phyloP scores from a whole-genome alignment of 1,139 yeast species.

The Saccharomycopsis hybrid region DNA sequence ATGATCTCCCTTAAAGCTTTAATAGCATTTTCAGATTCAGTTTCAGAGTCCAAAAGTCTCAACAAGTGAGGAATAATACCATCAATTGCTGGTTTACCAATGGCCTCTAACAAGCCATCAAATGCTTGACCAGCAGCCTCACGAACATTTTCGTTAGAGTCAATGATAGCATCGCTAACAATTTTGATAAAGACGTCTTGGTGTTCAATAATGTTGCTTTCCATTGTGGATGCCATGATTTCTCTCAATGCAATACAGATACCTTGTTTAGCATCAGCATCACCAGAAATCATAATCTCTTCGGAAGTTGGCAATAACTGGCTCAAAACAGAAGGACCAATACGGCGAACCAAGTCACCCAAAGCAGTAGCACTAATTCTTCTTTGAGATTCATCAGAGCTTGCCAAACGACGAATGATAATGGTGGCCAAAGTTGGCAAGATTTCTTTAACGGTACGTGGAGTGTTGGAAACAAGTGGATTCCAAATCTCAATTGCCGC shows the following conservation, averaged over 20 bases:
- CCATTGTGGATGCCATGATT: slow-evolving; percentile 68
- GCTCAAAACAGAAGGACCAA: slow-evolving; percentile 82
- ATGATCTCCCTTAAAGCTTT: slow-evolving; percentile 87
- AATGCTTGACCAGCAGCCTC: slow-evolving; percentile 90
- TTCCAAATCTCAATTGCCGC: slow-evolving; percentile 98
- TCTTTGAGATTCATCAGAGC: slow-evolving; percentile 71
- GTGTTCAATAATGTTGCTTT: slow-evolving; percentile 55
- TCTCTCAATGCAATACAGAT: slow-evolving; percentile 91
- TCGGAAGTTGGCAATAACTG: slow-evolving; percentile 83
- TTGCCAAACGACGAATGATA: slow-evolving; percentile 77
- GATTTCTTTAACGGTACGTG: slow-evolving; percentile 90
- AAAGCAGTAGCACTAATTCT: slow-evolving; percentile 88
- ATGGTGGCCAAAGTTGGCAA: slow-evolving; percentile 76
- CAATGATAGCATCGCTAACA: slow-evolving; percentile 74
- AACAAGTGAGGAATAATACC: slow-evolving; percentile 82
- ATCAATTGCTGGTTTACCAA: slow-evolving; percentile 84
- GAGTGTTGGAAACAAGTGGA: slow-evolving; percentile 92
- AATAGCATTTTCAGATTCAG: slow-evolving; percentile 66
- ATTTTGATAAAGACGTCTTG: slow-evolving; percentile 68
- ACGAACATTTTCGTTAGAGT: slow-evolving; percentile 66
- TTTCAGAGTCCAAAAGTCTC: slow-evolving; percentile 57
- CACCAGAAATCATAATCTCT: slow-evolving; percentile 48
- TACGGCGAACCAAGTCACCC: slow-evolving; percentile 93
- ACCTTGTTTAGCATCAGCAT: slow-evolving; percentile 87
- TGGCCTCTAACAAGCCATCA: slow-evolving; percentile 72